Evolutionary conservation across 2,329 filamentous ascomycete genomes (phyloP).

Genomic region (Cercospora canescens): DNA sequence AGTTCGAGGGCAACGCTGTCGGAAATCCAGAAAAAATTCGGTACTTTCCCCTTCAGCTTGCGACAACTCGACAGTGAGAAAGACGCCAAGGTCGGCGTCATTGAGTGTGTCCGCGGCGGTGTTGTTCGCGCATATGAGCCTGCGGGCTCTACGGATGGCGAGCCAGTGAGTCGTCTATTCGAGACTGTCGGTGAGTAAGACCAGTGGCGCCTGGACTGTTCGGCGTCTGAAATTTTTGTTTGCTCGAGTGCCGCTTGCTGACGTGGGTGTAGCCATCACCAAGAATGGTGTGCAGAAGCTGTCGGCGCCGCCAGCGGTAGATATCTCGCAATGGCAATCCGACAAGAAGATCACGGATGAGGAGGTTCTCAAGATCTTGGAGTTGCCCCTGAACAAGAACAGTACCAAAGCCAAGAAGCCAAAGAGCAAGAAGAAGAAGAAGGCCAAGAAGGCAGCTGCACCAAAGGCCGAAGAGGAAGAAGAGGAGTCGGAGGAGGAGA

Average conservation of each 20-base stretch:
- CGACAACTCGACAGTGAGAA: conserved; percentile 96
- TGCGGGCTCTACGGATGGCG: conserved; percentile 86
- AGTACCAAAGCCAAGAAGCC: conserved; percentile 75
- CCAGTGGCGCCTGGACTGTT: neutral
- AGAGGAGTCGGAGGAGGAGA: conserved; percentile 31
- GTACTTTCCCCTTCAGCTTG: conserved; percentile 95
- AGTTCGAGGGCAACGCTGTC: conserved; percentile 90
- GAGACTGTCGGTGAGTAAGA: conserved; percentile 83
- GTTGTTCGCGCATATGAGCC: conserved; percentile 96
- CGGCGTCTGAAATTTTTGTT: neutral
- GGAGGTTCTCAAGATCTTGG: conserved; percentile 91
- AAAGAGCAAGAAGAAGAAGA: conserved; percentile 85
- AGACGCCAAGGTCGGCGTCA: conserved; percentile 89
- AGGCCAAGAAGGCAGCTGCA: conserved; percentile 57
- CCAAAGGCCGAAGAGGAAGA: conserved; percentile 31
- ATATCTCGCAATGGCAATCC: conserved; percentile 81
- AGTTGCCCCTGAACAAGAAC: conserved; percentile 72
- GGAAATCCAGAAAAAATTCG: conserved; percentile 96
- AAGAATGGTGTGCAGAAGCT: conserved; percentile 95
- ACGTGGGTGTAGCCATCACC: conserved; percentile 69
- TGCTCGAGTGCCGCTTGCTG: conserved; percentile 14
- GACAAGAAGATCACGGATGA: conserved; percentile 98
- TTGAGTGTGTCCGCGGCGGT: conserved; percentile 91
- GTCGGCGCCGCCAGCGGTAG: conserved; percentile 71
- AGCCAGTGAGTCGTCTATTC: conserved; percentile 81